Conservation (phyloP, 495 filamentous ascomycete genomes). For the Daldinia decipiens region DNA sequence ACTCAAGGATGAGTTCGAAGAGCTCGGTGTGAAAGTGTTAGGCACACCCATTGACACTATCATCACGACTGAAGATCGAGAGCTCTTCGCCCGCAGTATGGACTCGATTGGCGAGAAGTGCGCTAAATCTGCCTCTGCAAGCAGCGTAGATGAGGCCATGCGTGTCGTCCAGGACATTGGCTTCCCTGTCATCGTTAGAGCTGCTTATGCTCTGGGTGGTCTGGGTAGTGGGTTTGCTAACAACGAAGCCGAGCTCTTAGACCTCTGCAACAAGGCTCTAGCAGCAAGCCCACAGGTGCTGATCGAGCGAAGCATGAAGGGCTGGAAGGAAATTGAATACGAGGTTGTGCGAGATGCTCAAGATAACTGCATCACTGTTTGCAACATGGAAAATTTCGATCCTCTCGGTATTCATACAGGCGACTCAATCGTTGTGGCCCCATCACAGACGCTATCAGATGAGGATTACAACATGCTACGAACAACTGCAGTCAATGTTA, state of each 20-base stretch:
- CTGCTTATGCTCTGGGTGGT: conserved; percentile 94
- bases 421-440: conserved; percentile 97
- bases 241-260: conserved; percentile 83
- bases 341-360: conserved; percentile 95
- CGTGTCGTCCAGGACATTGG: conserved; percentile 86
- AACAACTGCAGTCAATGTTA: conserved; percentile 98
- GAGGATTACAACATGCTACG: conserved; percentile 99
- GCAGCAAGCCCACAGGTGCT: conserved; percentile 95
- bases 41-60: conserved; percentile 98
- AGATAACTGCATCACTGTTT: conserved; percentile 99
- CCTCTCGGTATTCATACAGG: conserved; percentile 98
- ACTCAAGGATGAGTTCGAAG: conserved; percentile 94
- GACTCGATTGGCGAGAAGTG: conserved; percentile 98
- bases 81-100: conserved; percentile 97
- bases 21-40: conserved; percentile 88
- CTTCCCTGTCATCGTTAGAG: conserved; percentile 96
- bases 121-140: conserved; percentile 94
- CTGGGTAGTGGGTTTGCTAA: conserved; percentile 96
- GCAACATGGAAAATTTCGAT: conserved; percentile 99
- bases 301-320: conserved; percentile 98
- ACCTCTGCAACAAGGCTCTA: conserved; percentile 94
- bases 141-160: conserved; percentile 84
- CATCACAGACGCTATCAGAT: conserved; percentile 95
- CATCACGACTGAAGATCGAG: conserved; percentile 97
- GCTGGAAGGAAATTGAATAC: conserved; percentile 99